These are phyloP conservation scores for Arachnomyces sp. DNA, from an alignment of 2,329 filamentous ascomycete species.

Conservation along the genomic window DNA sequence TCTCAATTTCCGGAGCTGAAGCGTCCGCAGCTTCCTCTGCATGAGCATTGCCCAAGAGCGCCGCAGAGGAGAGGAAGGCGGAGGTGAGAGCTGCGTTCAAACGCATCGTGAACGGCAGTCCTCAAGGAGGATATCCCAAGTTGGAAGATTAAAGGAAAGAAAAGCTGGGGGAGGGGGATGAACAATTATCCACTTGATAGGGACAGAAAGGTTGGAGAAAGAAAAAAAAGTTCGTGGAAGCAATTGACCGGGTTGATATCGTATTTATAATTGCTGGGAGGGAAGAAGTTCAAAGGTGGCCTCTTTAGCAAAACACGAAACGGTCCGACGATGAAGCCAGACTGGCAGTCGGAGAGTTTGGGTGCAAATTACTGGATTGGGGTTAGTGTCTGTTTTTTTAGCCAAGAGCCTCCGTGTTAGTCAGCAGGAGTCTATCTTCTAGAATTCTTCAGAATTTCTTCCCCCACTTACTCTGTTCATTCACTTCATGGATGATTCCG, in stretches of 20 bases:
- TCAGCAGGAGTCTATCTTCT: too few relatives aligned
- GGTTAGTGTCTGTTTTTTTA: too few relatives aligned
- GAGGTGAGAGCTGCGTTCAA: slow-evolving; percentile 71
- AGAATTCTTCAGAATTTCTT: too few relatives aligned
- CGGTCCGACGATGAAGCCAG: too few relatives aligned
- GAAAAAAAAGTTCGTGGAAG: slow-evolving; percentile 10
- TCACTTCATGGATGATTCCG: too few relatives aligned
- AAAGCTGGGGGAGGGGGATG: slow-evolving; percentile 10
- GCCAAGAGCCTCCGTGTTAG: too few relatives aligned
- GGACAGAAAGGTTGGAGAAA: slow-evolving; percentile 11
- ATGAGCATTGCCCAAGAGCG: slow-evolving; percentile 58
- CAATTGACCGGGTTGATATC: slow-evolving; percentile 2
- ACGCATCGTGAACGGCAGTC: slow-evolving; percentile 59
- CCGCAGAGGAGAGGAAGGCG: slow-evolving; percentile 61
- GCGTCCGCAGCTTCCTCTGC: slow-evolving; percentile 61
- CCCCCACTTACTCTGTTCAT: too few relatives aligned
- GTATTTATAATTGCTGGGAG: slow-evolving; percentile 24
- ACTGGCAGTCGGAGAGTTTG: too few relatives aligned
- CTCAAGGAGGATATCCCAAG: slow-evolving; percentile 12
- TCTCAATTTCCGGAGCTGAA: slow-evolving; percentile 50
- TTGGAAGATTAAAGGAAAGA: slow-evolving; percentile 8
- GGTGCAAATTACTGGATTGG: too few relatives aligned
- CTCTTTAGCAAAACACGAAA: too few relatives aligned
- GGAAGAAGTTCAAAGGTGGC: slow-evolving; percentile 35
- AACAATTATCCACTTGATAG: slow-evolving; percentile 13